Percentiles rank a stretch among this genome's conserved stretches.
Evolutionary conservation across 1,284 basidiomycete species (phyloP).

Genomic region (Meira nashicola): DNA sequence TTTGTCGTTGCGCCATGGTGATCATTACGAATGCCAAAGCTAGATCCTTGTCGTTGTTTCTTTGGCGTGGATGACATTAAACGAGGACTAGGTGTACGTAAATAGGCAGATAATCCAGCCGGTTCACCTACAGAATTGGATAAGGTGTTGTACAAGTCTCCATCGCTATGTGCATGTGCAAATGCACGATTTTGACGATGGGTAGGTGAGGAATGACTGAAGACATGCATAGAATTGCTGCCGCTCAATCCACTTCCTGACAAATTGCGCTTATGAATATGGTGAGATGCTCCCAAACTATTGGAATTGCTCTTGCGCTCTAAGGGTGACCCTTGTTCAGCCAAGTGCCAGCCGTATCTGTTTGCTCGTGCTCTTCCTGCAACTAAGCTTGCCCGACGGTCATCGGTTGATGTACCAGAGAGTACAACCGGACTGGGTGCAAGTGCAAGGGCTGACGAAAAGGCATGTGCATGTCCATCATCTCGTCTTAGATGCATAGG

Average conservation of each 20-base stretch:
- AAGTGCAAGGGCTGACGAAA: slow-evolving; percentile 20
- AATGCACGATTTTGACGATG: slow-evolving; percentile 20
- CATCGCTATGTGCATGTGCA: slow-evolving; percentile 15
- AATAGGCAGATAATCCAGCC: neutral
- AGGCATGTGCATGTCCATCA: slow-evolving; percentile 7
- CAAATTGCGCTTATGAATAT: neutral
- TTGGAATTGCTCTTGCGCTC: slow-evolving; percentile 30
- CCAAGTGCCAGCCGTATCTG: slow-evolving; percentile 32
- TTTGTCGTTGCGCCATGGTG: no score
- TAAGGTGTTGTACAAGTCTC: slow-evolving; percentile 1
- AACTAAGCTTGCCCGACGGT: neutral
- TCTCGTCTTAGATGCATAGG: slow-evolving; percentile 3
- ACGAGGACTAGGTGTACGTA: slow-evolving; percentile 9
- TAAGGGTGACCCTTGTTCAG: slow-evolving; percentile 41
- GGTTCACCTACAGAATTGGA: neutral
- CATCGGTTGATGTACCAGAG: slow-evolving; percentile 13
- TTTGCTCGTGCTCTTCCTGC: slow-evolving; percentile 30
- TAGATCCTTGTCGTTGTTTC: neutral
- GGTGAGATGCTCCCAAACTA: neutral
- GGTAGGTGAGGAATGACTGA: slow-evolving; percentile 17
- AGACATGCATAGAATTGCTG: neutral
- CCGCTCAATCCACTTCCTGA: neutral
- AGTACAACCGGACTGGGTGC: slow-evolving; percentile 33
- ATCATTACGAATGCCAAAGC: neutral
- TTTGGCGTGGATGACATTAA: slow-evolving; percentile 4